Conservation (phyloP, 176 grass and related monocot genomes). For the Neostapfia colusana region DNA sequence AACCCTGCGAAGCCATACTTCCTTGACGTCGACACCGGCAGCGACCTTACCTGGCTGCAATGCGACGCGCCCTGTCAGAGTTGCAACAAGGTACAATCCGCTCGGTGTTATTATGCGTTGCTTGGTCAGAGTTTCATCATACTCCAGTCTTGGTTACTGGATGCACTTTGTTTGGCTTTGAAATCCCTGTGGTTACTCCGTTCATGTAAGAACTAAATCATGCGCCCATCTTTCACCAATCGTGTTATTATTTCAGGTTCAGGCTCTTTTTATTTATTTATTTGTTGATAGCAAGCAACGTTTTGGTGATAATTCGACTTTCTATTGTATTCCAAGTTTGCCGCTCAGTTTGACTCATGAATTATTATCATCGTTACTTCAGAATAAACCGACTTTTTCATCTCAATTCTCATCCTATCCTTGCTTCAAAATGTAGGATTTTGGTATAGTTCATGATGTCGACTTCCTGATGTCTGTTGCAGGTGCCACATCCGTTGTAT, state of each 20-base stretch:
- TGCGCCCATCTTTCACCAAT: not conserved
- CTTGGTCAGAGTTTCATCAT: not conserved
- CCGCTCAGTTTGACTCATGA: not conserved
- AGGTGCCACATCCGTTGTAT: slow-evolving; percentile 77
- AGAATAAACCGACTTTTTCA: not conserved
- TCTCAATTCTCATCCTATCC: not conserved
- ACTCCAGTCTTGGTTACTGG: not conserved
- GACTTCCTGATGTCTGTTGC: slow-evolving; percentile 29
- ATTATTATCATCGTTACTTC: not conserved
- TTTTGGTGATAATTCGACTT: not conserved
- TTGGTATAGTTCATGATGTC: slow-evolving; percentile 22
- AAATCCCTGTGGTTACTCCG: not conserved
- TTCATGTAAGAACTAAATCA: not conserved
- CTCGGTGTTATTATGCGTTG: not conserved
- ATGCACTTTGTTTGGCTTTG: not conserved
- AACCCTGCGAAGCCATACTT: slow-evolving; percentile 79
- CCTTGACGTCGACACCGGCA: slow-evolving; percentile 92
- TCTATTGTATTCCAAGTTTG: not conserved
- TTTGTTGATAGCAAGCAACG: not conserved
- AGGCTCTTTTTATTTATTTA: not conserved
- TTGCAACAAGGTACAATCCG: slow-evolving; percentile 67
- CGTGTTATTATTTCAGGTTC: not conserved
- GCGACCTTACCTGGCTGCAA: slow-evolving; percentile 91
- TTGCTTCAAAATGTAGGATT: not conserved
- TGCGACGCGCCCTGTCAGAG: slow-evolving; percentile 84